Percentiles rank a stretch among this genome's conserved stretches.
Conservation (phyloP, 2,329 filamentous ascomycete genomes). For the Venturia pyrina region DNA sequence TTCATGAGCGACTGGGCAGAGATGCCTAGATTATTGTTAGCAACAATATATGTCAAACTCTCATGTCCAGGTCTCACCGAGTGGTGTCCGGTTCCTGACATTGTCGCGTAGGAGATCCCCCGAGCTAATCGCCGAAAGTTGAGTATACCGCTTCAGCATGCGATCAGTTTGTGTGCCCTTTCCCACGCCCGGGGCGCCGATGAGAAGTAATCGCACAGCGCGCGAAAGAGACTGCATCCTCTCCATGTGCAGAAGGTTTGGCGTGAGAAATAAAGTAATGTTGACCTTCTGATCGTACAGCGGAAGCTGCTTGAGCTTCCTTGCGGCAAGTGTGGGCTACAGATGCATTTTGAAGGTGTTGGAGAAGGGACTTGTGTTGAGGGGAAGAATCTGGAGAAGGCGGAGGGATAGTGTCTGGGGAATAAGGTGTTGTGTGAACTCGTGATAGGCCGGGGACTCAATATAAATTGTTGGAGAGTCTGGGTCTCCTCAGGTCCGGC, state of each 20-base stretch:
- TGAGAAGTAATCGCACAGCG: constrained; percentile 80
- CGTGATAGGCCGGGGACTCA: background rate
- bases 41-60: background rate
- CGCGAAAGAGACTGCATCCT: constrained; percentile 7
- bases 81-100: constrained; percentile 76
- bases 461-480: background rate
- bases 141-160: constrained; percentile 74
- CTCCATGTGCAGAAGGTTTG: constrained; percentile 2
- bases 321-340: constrained; percentile 15
- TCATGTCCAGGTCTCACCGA: constrained; percentile 49
- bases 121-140: constrained; percentile 84
- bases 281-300: background rate
- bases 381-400: background rate
- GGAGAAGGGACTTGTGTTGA: background rate
- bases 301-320: constrained; percentile 4
- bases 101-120: constrained; percentile 87
- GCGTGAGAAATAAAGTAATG: background rate
- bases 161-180: constrained; percentile 95
- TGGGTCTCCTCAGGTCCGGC: background rate
- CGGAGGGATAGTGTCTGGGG: background rate
- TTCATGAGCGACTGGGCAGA: constrained; percentile 86
- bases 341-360: constrained; percentile 23
- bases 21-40: constrained; percentile 50
- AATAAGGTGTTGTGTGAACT: background rate
- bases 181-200: constrained; percentile 92